Percentiles rank a stretch among this genome's conserved stretches.
phyloP scores from a whole-genome alignment of 1,284 basidiomycete species.

The Coniferiporia sulphurascens region DNA sequence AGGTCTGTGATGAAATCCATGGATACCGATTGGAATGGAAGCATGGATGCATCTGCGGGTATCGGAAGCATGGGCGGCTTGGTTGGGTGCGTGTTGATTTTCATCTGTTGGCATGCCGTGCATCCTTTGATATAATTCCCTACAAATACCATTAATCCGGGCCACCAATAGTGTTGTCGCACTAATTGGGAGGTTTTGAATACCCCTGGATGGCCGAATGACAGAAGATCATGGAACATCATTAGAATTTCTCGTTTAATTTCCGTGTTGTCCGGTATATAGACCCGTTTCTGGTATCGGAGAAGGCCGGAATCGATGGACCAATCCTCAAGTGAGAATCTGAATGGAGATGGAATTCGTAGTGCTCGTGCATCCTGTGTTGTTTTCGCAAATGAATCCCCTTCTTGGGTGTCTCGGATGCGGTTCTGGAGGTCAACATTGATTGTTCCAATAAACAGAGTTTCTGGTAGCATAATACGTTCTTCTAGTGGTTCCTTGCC shows the following conservation, averaged over 20 bases:
- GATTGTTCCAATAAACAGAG: constrained; percentile 21
- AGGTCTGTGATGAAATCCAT: constrained; percentile 33
- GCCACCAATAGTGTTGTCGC: constrained; percentile 40
- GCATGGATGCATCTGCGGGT: not conserved
- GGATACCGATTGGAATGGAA: constrained; percentile 22
- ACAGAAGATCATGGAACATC: constrained; percentile 27
- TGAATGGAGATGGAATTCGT: not conserved
- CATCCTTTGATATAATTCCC: constrained; percentile 35
- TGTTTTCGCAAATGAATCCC: too few relatives aligned
- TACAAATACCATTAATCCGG: constrained; percentile 28
- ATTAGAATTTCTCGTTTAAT: constrained; percentile 24
- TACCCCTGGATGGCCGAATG: constrained; percentile 38
- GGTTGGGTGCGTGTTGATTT: constrained; percentile 22
- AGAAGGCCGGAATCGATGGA: constrained; percentile 16
- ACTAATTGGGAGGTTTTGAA: constrained; percentile 35
- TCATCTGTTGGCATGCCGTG: constrained; percentile 34
- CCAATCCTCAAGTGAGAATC: constrained; percentile 16
- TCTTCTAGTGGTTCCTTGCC: constrained; percentile 28
- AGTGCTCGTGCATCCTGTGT: not conserved
- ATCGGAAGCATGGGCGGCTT: constrained; percentile 6
- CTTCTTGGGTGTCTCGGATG: too few relatives aligned
- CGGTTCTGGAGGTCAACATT: constrained; percentile 5
- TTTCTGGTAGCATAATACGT: constrained; percentile 26
- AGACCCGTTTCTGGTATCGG: constrained; percentile 19
- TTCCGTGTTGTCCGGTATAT: constrained; percentile 21